Percentiles rank a stretch among this genome's conserved stretches.
phyloP scores from a whole-genome alignment of 164 flowering plant genomes.

The Houttuynia cordata region DNA sequence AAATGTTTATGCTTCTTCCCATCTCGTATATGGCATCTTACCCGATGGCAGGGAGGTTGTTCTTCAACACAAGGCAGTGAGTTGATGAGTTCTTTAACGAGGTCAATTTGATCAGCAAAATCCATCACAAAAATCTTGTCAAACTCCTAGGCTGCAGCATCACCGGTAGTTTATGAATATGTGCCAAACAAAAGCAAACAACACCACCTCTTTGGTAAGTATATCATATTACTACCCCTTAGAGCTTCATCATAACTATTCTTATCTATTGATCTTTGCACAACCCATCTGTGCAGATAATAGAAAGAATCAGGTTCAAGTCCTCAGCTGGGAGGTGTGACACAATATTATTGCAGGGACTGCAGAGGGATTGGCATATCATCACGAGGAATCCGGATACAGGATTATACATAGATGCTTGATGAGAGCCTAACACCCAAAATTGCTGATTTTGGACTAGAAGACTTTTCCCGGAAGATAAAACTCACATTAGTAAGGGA shows the following conservation, averaged over 20 bases:
- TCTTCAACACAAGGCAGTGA: constrained; percentile 76
- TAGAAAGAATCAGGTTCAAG: constrained; percentile 4
- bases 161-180: constrained; percentile 70
- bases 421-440: constrained; percentile 50
- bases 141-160: constrained; percentile 80
- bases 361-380: constrained; percentile 67
- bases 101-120: constrained; percentile 60
- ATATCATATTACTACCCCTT: neutral
- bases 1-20: neutral
- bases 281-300: neutral
- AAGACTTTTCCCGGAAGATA: constrained; percentile 54
- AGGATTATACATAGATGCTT: constrained; percentile 68
- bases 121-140: constrained; percentile 70
- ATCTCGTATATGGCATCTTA: constrained; percentile 39
- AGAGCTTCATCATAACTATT: neutral
- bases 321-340: constrained; percentile 40
- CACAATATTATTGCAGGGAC: constrained; percentile 38
- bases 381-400: constrained; percentile 47
- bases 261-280: neutral
- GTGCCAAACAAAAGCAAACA: constrained; percentile 48
- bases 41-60: constrained; percentile 48
- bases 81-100: constrained; percentile 86
- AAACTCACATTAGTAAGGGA: constrained; percentile 53
- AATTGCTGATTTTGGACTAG: constrained; percentile 84
- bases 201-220: constrained; percentile 33